Base-by-base conservation (phyloP, 2,329 filamentous ascomycete genomes). In the Fusarium luffae region DNA sequence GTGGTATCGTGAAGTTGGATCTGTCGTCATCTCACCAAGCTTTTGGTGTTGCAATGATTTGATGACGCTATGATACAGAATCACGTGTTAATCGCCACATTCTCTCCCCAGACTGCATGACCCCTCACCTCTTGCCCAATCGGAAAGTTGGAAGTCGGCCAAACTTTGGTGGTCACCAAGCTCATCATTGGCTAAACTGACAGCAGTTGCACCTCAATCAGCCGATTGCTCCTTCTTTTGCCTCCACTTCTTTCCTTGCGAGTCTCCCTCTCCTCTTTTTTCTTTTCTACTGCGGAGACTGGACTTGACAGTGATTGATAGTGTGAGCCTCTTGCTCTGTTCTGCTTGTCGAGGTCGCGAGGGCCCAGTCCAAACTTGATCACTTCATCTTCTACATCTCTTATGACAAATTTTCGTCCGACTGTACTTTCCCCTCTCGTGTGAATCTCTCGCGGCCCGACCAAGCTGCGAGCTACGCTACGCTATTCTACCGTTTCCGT, bases 121-220 rank as follows among this genome's bases (percentile, higher is more conserved):
- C 72, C 78, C 78, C 78, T 74, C 77, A 75, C 51, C 51, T 25
- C 30, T 14, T 8, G 55, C 32, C 78, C 78, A 80, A 80, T 80
- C 75, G 77, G 37, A 61, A 61, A 55, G 63, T 68, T 56, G n/a
- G 44, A 11, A 58, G 44, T 57, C 54, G 40, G 37, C 58, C 42
- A 58, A 54, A 69, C 69, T 69, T 71, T 66, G 59, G 59, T 69
- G 72, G 72, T 75, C 71, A 50, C 51, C 37, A 12, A 63, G 50
- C 54, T 70, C 64, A 48, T 63, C 18, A 75, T 74, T 75, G 73
- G 73, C 61, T 63, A 50, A 42, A 37, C 42, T 46, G 28, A 52
- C 49, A 32, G 40, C 54, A 47, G 61, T 58, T 49, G 67, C 72
- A 66, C 64, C 34, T 70, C 61, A 64, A 75, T 75, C 73, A 72